Conservation (phyloP, 2,329 filamentous ascomycete species). For the Curvularia verruculosa region DNA sequence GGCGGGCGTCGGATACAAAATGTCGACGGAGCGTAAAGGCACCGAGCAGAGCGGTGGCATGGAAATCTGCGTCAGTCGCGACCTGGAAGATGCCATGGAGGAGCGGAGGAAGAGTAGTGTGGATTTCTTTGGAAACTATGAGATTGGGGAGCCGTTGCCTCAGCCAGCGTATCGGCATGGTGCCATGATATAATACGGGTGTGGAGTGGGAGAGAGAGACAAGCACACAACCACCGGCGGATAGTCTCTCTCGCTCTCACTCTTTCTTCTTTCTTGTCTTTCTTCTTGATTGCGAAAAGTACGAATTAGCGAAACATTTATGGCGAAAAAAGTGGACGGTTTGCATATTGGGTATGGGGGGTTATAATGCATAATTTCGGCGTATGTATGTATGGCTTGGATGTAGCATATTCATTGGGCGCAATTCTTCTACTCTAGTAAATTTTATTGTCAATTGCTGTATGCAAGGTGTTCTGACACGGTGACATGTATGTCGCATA, state of each 20-base stretch:
- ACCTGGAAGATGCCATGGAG: conserved; percentile 43
- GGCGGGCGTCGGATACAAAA: conserved; percentile 44
- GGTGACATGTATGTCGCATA: neutral
- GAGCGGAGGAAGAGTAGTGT: conserved; percentile 37
- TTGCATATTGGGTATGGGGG: neutral
- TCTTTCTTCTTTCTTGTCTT: neutral
- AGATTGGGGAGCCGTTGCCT: conserved; percentile 42
- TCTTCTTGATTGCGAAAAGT: neutral
- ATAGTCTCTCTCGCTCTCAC: neutral
- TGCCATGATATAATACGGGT: conserved; percentile 37
- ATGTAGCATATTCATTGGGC: neutral
- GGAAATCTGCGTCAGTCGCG: conserved; percentile 44
- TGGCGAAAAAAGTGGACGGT: neutral
- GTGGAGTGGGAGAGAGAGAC: neutral
- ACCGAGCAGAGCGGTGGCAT: conserved; percentile 45
- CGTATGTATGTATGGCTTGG: neutral
- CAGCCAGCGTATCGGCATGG: conserved; percentile 40
- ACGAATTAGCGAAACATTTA: neutral
- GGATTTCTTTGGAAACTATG: conserved; percentile 47
- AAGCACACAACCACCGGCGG: neutral
- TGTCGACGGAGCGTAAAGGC: conserved; percentile 41
- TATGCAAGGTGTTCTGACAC: neutral
- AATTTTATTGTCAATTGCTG: neutral
- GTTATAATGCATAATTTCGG: neutral
- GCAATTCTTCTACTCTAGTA: neutral